These are phyloP conservation scores for Pseudogymnoascus sp. DNA, from an alignment of 2,329 filamentous ascomycete genomes.

Conservation along the genomic window DNA sequence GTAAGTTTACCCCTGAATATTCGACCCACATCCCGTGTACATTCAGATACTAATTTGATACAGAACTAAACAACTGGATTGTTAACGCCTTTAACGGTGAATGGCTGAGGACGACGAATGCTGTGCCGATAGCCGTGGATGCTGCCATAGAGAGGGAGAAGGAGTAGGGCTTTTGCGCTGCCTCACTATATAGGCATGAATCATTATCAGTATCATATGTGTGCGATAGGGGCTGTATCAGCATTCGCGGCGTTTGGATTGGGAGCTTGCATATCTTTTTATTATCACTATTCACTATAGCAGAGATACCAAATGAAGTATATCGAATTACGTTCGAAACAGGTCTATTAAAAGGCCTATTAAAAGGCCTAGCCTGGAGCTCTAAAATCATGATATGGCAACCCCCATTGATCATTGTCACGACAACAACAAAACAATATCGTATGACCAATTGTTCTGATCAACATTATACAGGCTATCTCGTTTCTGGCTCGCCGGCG, in stretches of 20 bases:
- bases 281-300: neutral
- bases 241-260: neutral
- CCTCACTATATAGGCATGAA: neutral
- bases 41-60: conserved; percentile 27
- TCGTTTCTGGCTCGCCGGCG: neutral
- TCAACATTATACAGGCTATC: neutral
- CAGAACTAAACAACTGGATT: conserved; percentile 81
- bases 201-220: neutral
- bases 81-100: conserved; percentile 97
- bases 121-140: conserved; percentile 27
- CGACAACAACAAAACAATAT: neutral
- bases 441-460: neutral
- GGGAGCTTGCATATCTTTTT: neutral
- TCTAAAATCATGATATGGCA: neutral
- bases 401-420: neutral
- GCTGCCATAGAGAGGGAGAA: conserved; percentile 17
- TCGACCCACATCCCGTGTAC: neutral
- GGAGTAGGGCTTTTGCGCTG: neutral
- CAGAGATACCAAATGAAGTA: neutral
- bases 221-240: conserved; percentile 1
- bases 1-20: conserved; percentile 48
- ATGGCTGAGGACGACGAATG: conserved; percentile 54
- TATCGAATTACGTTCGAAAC: neutral
- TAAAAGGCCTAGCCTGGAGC: neutral
- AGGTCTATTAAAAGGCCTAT: neutral